A percentile compares a stretch with the other conserved stretches of the same genome.
phyloP scores from a whole-genome alignment of 192 early-diverging fungal genomes.

The Diversispora eburnea region DNA sequence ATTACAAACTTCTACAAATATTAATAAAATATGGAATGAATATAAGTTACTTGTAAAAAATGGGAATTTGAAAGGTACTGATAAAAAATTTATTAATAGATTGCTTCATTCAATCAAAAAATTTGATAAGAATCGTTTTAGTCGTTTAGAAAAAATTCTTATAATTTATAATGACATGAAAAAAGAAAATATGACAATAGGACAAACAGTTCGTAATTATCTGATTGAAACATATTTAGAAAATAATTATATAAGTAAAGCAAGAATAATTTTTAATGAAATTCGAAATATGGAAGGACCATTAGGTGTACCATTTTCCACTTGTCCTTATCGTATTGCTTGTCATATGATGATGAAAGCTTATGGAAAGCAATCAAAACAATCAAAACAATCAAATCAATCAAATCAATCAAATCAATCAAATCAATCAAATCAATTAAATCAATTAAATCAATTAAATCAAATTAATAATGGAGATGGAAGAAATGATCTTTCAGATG shows the following conservation, averaged over 20 bases:
- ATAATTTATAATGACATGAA: constrained; percentile 11
- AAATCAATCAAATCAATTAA: too few species aligned
- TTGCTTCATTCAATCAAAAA: neutral
- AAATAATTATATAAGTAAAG: constrained; percentile 1
- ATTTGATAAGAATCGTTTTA: neutral
- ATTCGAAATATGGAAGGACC: neutral
- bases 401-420: too few species aligned
- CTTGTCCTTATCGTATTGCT: neutral
- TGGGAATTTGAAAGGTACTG: neutral
- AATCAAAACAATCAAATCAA: neutral
- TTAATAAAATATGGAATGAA: constrained; percentile 9
- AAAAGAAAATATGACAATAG: neutral
- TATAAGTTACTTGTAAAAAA: constrained; percentile 6
- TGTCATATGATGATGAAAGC: constrained; percentile 21
- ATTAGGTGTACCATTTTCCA: neutral
- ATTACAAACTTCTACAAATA: neutral
- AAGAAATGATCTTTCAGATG: constrained; percentile 45
- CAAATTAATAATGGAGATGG: neutral
- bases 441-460: neutral
- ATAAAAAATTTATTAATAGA: neutral
- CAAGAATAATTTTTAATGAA: constrained; percentile 10
- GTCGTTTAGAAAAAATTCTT: neutral
- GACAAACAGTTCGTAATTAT: neutral
- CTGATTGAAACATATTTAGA: constrained; percentile 23
- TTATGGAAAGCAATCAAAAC: constrained; percentile 21